Evolutionary conservation across 2,329 filamentous ascomycete genomes (phyloP), one percentile per base, ranked within the genome.

Genomic region (Diplodia sapinea): DNA sequence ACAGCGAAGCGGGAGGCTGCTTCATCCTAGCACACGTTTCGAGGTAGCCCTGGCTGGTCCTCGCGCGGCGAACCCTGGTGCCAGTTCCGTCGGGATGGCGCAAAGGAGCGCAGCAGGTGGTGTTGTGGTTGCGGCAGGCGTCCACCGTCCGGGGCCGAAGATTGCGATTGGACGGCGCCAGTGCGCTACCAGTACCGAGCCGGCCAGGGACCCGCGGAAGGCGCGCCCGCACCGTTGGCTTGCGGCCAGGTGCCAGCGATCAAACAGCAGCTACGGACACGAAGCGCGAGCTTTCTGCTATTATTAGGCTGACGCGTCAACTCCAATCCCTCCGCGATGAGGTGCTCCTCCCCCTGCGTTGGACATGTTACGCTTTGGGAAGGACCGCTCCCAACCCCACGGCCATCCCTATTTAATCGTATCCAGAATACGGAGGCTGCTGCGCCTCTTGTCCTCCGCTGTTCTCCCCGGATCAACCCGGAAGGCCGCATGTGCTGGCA

Each of bases 231-330:
- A n/a, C 40, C 23, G 40, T 23, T 13, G 38, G 20, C 57, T 8
- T 17, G 57, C 57, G 26, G 40, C 40, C 15, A 26, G 26, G 26
- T 26, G 26, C 26, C 26, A 20, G 13, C 40, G 57, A 62, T 62
- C 57, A 49, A 50, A 62, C 57, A 47, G 23, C 56, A 47, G 47
- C 11, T 3, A 7, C 9, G 36, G 2, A 38, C 23, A 47, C 56
- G 56, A 59, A 31, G 56, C 56, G 38, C 56, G 56, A 56, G 54
- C 54, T 56, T 33, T 56, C 33, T 47, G 20, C 56, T 59, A 59
- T 47, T 47, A 43, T 29, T 59, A 59, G 56, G 36, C 23, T 59
- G 56, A 59, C 38, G 56, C 38, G 56, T 43, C 56, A 40, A 13
- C n/a, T 38, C 33, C 43, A 15, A 15, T 33, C 20, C 38, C 15